These are phyloP conservation scores for Paxillus rubicundulus DNA, from an alignment of 768 basidiomycete species.

Conservation along the genomic window DNA sequence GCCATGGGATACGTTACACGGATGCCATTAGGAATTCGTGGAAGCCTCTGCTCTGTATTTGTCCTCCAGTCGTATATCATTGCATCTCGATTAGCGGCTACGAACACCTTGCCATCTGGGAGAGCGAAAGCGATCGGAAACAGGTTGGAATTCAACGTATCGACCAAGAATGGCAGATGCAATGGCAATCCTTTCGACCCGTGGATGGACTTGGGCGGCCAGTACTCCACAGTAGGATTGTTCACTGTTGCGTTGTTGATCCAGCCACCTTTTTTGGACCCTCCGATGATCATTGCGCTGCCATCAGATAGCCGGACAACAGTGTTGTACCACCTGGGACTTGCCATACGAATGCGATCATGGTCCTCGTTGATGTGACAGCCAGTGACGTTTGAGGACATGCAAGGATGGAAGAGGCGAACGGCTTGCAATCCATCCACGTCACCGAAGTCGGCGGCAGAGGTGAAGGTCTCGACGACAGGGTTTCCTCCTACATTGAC, in stretches of 20 bases:
- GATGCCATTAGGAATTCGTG: slow-evolving; percentile 70
- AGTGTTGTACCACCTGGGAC: slow-evolving; percentile 80
- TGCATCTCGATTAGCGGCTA: slow-evolving; percentile 76
- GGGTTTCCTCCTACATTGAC: slow-evolving; percentile 83
- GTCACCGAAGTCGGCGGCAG: slow-evolving; percentile 74
- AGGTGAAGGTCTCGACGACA: slow-evolving; percentile 60
- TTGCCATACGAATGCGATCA: slow-evolving; percentile 63
- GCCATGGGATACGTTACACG: slow-evolving; percentile 85
- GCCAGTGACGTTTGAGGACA: slow-evolving; percentile 39
- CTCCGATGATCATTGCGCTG: slow-evolving; percentile 82
- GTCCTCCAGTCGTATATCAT: slow-evolving; percentile 76
- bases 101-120: slow-evolving; percentile 67
- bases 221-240: slow-evolving; percentile 82
- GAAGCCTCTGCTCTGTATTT: slow-evolving; percentile 61
- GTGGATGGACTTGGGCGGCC: slow-evolving; percentile 73
- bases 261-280: slow-evolving; percentile 81
- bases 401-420: slow-evolving; percentile 69
- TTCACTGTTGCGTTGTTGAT: slow-evolving; percentile 79
- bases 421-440: slow-evolving; percentile 70
- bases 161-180: slow-evolving; percentile 56
- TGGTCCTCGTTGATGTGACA: slow-evolving; percentile 72
- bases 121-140: slow-evolving; percentile 76
- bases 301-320: slow-evolving; percentile 68
- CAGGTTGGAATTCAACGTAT: slow-evolving; percentile 78
- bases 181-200: slow-evolving; percentile 68